Evolutionary conservation across 306 rosid genomes (phyloP).

Genomic region (Lablab purpureus): DNA sequence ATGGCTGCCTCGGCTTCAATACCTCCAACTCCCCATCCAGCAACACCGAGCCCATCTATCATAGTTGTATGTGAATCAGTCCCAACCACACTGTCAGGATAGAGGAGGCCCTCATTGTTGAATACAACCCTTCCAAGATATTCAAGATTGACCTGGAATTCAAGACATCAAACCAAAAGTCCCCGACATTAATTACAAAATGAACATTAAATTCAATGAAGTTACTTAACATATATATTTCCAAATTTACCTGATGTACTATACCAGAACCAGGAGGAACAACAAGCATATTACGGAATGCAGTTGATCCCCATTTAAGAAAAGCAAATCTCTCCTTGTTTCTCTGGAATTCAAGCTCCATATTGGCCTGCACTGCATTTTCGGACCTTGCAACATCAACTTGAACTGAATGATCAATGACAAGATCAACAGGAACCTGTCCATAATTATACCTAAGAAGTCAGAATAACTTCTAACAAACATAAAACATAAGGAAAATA

Average conservation of each 20-base stretch:
- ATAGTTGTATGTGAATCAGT: constrained; percentile 99
- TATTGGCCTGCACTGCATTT: constrained; percentile 97
- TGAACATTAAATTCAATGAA: constrained; percentile 16
- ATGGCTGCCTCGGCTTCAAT: constrained; percentile 99
- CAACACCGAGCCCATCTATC: constrained; percentile 99
- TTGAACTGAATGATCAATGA: constrained; percentile 97
- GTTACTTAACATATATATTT: constrained; percentile 19
- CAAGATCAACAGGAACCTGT: constrained; percentile 99
- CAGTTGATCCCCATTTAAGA: constrained; percentile 96
- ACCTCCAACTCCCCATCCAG: constrained; percentile 99
- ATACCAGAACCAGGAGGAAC: constrained; percentile 99
- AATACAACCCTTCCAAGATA: constrained; percentile 98
- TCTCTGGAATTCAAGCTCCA: constrained; percentile 95
- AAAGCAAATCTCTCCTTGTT: constrained; percentile 98
- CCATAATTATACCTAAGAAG: constrained; percentile 6
- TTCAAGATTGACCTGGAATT: constrained; percentile 92
- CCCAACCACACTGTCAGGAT: constrained; percentile 99
- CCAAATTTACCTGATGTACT: constrained; percentile 88
- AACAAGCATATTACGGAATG: constrained; percentile 97
- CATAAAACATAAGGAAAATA: constrained; percentile 13
- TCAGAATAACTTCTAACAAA: constrained; percentile 42
- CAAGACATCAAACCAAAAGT: constrained; percentile 31
- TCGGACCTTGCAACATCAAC: constrained; percentile 93
- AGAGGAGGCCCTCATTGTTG: constrained; percentile 86
- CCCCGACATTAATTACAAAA: constrained; percentile 15